A percentile compares a stretch with the other conserved stretches of the same genome.
Evolutionary conservation across 495 filamentous ascomycete species (phyloP).

Genomic region (Aspergillus sparsus): DNA sequence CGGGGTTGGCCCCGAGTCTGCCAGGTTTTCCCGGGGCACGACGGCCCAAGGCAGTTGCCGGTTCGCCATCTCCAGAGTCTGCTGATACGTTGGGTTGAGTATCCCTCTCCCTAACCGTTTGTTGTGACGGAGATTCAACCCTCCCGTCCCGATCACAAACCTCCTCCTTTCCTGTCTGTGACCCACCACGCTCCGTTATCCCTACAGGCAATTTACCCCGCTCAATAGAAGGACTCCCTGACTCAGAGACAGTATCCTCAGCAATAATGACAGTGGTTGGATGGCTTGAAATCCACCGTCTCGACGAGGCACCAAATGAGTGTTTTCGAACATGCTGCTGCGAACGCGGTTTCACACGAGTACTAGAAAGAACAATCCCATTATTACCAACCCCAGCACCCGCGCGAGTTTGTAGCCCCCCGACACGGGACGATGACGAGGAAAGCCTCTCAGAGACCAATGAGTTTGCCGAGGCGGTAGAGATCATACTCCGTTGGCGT

Average conservation of each 20-base stretch:
- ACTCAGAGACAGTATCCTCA: background rate
- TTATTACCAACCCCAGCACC: too few relatives aligned
- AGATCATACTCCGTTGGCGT: conserved; percentile 20
- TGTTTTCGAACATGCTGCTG: conserved; percentile 10
- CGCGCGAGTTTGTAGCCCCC: too few relatives aligned
- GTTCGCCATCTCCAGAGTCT: too few relatives aligned
- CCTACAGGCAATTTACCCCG: too few relatives aligned
- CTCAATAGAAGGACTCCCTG: background rate
- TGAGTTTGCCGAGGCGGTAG: background rate
- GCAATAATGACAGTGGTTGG: conserved; percentile 2
- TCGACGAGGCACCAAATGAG: conserved; percentile 26
- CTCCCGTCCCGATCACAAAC: too few relatives aligned
- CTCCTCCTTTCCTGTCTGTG: too few relatives aligned
- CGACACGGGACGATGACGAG: too few relatives aligned
- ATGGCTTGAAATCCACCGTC: conserved; percentile 33
- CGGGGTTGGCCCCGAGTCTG: background rate
- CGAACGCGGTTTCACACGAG: background rate
- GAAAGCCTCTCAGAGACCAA: too few relatives aligned
- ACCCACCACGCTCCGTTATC: too few relatives aligned
- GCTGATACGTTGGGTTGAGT: too few relatives aligned
- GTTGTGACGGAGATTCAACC: background rate
- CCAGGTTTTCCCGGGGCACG: background rate
- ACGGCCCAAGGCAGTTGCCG: background rate
- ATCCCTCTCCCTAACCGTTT: too few relatives aligned
- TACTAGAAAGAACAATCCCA: background rate